Conservation (phyloP, 164 flowering plant species). For the Sedum album region DNA sequence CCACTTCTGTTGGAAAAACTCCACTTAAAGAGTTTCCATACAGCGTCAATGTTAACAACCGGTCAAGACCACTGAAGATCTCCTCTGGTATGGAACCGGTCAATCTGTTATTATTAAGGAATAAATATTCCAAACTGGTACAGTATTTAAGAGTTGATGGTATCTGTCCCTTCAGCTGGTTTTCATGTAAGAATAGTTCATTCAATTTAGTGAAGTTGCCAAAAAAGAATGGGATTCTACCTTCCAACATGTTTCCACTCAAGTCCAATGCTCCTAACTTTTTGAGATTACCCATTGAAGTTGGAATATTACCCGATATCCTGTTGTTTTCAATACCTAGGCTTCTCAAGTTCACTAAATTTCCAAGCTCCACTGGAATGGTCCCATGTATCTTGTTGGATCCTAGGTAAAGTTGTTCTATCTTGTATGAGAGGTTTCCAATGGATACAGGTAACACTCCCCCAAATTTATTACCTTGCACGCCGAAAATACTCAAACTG, state of each 20-base stretch:
- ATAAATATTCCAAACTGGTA: neutral
- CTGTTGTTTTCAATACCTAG: constrained; percentile 13
- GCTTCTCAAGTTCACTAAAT: constrained; percentile 14
- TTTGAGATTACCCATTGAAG: constrained; percentile 18
- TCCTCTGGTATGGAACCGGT: constrained; percentile 18
- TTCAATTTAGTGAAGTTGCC: constrained; percentile 17
- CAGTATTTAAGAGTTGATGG: constrained; percentile 20
- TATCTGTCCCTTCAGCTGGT: constrained; percentile 15
- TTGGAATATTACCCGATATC: constrained; percentile 18
- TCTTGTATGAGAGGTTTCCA: constrained; percentile 19
- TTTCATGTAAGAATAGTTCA: neutral
- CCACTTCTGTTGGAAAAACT: constrained; percentile 21
- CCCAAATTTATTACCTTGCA: constrained; percentile 16
- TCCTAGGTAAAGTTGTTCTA: neutral
- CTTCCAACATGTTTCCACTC: constrained; percentile 12
- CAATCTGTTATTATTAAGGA: constrained; percentile 18
- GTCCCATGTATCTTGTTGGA: constrained; percentile 20
- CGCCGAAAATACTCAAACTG: constrained; percentile 1
- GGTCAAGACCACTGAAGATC: constrained; percentile 9
- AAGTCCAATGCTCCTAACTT: constrained; percentile 14
- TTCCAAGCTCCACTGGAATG: constrained; percentile 27
- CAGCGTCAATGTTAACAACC: neutral
- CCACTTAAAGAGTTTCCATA: neutral
- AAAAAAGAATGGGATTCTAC: constrained; percentile 20
- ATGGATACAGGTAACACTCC: constrained; percentile 19